Evolutionary conservation across 768 basidiomycete species (phyloP), one percentile per base, ranked within the genome.

Genomic region (Solioccasus polychromus): DNA sequence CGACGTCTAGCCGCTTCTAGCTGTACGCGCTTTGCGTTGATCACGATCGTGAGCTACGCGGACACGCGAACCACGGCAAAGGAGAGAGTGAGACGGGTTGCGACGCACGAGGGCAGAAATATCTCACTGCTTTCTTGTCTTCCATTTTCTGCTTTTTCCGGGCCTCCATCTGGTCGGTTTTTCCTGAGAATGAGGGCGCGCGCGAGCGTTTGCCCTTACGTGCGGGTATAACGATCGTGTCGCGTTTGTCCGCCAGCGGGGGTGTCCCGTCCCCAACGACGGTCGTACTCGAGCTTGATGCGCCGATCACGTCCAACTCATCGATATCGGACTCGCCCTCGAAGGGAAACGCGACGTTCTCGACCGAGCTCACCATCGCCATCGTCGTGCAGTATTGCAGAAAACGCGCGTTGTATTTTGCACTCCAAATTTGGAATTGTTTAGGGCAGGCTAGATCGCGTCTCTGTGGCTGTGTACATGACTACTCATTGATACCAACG

Each of bases 401-500:
- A 38, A 5, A 32, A 31, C 45, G 39, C 47, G 39, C 19, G 24
- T 12, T 2, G 18, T 26, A 31, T 5, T 5, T 31, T 31, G 30
- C 11, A 31, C 30, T 11, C n/a, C n/a, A n/a, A 26, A 31, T 4
- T 35, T 20, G 2, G 20, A 7, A 19, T 1, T 11, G 35, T 53
- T 61, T 45, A 63, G 60, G 60, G 60, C 47, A 42, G 55, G 61
- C 37, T 19, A 63, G 39, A n/a, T 44, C 60, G 60, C 61, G 60
- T 55, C 28, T 42, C 26, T 48, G 45, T 53, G 50, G 54, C 54
- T 49, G 44, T 53, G 50, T 47, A 44, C n/a, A n/a, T n/a, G n/a
- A n/a, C n/a, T n/a, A 6, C 1, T 57, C 18, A 56, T 32, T 49
- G 37, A 60, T 89, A 91, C 89, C 89, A 92, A 54, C 72, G 75